These are phyloP conservation scores for Delonix regia DNA, from an alignment of 306 rosid genomes.

Conservation along the genomic window DNA sequence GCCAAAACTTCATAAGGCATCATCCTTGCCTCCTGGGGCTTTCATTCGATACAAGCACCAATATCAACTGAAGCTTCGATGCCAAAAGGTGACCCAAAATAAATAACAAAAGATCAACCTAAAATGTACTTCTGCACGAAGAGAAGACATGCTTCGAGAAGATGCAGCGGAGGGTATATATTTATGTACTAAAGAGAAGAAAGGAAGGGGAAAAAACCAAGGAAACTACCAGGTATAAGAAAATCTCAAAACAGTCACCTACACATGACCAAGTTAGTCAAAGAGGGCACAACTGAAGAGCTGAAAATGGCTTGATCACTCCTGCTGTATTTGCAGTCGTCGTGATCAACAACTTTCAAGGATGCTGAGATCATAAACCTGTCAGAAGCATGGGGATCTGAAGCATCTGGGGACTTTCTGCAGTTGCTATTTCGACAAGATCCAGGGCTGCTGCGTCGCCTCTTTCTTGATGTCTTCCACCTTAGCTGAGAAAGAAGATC, in stretches of 20 bases:
- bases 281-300: conserved; percentile 71
- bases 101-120: conserved; percentile 31
- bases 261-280: conserved; percentile 86
- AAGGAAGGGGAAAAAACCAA: background rate
- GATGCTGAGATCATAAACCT: conserved; percentile 54
- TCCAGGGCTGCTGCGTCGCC: conserved; percentile 46
- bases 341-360: conserved; percentile 64
- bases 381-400: conserved; percentile 47
- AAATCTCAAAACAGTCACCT: conserved; percentile 46
- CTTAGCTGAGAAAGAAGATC: conserved; percentile 51
- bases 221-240: conserved; percentile 4
- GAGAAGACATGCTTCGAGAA: conserved; percentile 44
- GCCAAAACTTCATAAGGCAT: conserved; percentile 47
- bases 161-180: conserved; percentile 44
- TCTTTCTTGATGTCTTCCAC: conserved; percentile 74
- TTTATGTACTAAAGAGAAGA: background rate
- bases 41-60: conserved; percentile 33
- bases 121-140: background rate
- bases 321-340: conserved; percentile 64
- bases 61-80: conserved; percentile 29
- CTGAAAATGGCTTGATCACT: conserved; percentile 69
- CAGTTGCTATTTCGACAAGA: conserved; percentile 19
- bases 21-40: conserved; percentile 49
- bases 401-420: conserved; percentile 31
- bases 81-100: background rate